These are phyloP conservation scores for Ophiocordyceps sinensis DNA, from an alignment of 2,329 filamentous ascomycete genomes.

Conservation along the genomic window DNA sequence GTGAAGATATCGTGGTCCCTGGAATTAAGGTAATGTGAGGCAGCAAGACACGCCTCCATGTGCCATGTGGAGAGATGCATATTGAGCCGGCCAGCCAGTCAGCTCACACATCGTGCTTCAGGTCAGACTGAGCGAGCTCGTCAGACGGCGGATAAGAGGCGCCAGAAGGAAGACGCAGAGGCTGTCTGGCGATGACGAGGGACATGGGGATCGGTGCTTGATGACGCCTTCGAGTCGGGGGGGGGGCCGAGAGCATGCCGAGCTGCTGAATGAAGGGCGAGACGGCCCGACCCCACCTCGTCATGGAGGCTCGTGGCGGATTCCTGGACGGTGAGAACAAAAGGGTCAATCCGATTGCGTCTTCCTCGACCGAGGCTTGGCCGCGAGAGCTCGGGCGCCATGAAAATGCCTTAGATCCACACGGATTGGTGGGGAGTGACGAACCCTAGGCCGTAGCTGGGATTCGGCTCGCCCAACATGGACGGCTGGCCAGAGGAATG, in stretches of 20 bases:
- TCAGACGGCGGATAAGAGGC: conserved; percentile 15
- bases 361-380: conserved; percentile 10
- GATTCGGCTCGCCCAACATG: conserved; percentile 27
- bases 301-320: conserved; percentile 11
- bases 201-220: conserved; percentile 14
- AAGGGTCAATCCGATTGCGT: conserved; percentile 39
- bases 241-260: conserved; percentile 28
- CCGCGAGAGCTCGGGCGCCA: conserved; percentile 6
- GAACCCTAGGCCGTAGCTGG: conserved; percentile 36
- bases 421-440: conserved; percentile 48
- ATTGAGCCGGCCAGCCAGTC: conserved; percentile 4
- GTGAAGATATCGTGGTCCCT: no score
- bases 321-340: conserved; percentile 30
- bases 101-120: conserved; percentile 19
- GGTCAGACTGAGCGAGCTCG: background rate
- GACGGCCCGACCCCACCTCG: conserved; percentile 22
- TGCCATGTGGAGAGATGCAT: no score
- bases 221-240: conserved; percentile 28
- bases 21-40: no score
- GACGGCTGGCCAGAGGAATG: conserved; percentile 30
- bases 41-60: no score
- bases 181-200: conserved; percentile 24
- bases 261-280: conserved; percentile 25
- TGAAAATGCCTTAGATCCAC: conserved; percentile 36
- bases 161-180: conserved; percentile 19